Evolutionary conservation across 1,284 basidiomycete genomes (phyloP), one percentile per base, ranked within the genome.

Genomic region (Earliella scabrosa): DNA sequence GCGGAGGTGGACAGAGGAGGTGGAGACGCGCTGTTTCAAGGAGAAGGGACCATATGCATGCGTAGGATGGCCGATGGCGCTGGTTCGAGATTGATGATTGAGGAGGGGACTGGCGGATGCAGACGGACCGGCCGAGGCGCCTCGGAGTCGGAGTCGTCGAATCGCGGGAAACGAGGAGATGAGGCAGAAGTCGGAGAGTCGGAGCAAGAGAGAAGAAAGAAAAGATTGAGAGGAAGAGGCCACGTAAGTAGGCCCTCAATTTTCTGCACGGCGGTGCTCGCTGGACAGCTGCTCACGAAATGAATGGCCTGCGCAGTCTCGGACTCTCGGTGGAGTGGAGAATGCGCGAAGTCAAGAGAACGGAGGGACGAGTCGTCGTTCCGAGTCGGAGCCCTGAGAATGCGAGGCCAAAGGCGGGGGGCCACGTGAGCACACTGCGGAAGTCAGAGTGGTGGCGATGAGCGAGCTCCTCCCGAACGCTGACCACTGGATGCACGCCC

Each of bases 291-390:
- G n/a, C n/a, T n/a, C n/a, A 38, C 11, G n/a, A 18, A 14, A 14
- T 6, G 13, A 31, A 31, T 31, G n/a, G n/a, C n/a, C n/a, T 31
- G 8, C 8, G n/a, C 3, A 38, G 18, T 8, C 18, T 47, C 44
- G 58, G 40, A 51, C 50, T 20, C 32, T 54, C 58, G 50, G 58
- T 6, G 54, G 40, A 14, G 34, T n/a, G 54, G 54, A 54, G 45
- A 41, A 50, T 18, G 48, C 48, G 51, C 38, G 35, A 24, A 46
- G 31, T 21, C 14, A 10, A 21, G 29, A 21, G 20, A 2, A 27
- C 7, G n/a, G n/a, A n/a, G n/a, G n/a, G n/a, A n/a, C n/a, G n/a
- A n/a, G n/a, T n/a, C n/a, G n/a, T 16, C 16, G 24, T 4, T 34
- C 46, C 24, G 18, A 34, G 23, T 16, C 26, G 40, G 29, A 4